Percentiles rank a stretch among this genome's conserved stretches.
phyloP scores from a whole-genome alignment of 768 basidiomycete species.

The Brasilioporus rufonigricans region DNA sequence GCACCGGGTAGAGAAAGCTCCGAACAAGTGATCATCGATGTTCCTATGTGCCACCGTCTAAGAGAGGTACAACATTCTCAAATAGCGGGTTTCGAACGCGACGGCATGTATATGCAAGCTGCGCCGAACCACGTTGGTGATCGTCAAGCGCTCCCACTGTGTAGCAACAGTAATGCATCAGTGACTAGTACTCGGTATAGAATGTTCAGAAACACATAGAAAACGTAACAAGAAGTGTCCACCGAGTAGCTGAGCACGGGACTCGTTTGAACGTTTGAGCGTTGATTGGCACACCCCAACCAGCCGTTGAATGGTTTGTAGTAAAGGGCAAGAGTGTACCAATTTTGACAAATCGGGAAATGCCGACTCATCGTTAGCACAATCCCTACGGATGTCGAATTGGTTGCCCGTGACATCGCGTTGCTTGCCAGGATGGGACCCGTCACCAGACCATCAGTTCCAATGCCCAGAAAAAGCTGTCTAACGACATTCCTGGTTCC shows the following conservation, averaged over 20 bases:
- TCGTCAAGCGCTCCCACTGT: not conserved
- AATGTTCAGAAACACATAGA: not conserved
- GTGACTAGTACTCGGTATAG: not conserved
- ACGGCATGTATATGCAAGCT: not conserved
- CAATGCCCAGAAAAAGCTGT: too few species aligned
- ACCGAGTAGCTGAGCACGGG: too few species aligned
- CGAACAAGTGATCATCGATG: not conserved
- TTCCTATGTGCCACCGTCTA: not conserved
- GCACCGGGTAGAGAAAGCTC: constrained; percentile 2
- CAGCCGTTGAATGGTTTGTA: too few species aligned
- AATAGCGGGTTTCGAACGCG: not conserved
- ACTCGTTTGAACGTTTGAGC: too few species aligned
- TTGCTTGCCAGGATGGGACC: too few species aligned
- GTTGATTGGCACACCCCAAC: too few species aligned
- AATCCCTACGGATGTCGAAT: too few species aligned
- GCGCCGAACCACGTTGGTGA: not conserved
- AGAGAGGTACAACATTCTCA: not conserved
- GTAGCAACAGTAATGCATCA: not conserved
- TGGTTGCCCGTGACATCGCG: too few species aligned
- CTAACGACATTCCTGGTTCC: not conserved
- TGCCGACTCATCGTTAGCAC: too few species aligned
- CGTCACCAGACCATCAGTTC: too few species aligned
- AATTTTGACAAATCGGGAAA: too few species aligned
- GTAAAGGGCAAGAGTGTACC: too few species aligned
- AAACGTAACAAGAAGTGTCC: not conserved